phyloP scores from a whole-genome alignment of 176 grass and related monocot genomes.

The Eragrostis nindensis region DNA sequence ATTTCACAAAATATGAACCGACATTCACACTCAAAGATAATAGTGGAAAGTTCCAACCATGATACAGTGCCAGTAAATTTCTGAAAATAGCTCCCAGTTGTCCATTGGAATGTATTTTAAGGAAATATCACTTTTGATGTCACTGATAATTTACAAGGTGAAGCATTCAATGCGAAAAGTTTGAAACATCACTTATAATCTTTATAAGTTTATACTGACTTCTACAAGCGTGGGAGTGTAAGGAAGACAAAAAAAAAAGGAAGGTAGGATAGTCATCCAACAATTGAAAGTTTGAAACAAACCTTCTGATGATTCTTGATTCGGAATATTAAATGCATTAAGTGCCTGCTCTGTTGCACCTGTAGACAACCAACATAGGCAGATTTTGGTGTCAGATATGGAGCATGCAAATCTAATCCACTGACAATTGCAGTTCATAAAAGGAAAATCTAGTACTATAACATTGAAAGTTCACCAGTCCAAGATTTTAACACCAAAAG shows the following conservation, averaged over 20 bases:
- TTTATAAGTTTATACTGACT: background rate
- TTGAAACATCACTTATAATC: background rate
- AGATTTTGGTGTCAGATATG: background rate
- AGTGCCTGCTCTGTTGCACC: conserved; percentile 8
- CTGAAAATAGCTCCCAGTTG: background rate
- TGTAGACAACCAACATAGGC: background rate
- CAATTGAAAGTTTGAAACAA: too few species aligned
- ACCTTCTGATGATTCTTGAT: conserved; percentile 19
- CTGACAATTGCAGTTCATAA: background rate
- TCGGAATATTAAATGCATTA: background rate
- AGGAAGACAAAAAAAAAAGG: background rate
- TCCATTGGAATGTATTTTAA: background rate
- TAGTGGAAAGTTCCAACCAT: background rate
- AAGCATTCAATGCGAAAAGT: background rate
- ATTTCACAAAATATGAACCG: background rate
- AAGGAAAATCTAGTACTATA: background rate
- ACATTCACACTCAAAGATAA: background rate
- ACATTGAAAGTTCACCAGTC: background rate
- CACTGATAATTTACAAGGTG: background rate
- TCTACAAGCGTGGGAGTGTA: background rate
- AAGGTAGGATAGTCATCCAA: too few species aligned
- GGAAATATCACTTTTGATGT: background rate
- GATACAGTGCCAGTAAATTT: conserved; percentile 1
- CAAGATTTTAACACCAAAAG: background rate
- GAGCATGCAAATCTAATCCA: background rate